A percentile compares a stretch with the other conserved stretches of the same genome.
These are phyloP conservation scores for Candida nitratophila DNA, from an alignment of 805 yeast genomes.

Conservation along the genomic window DNA sequence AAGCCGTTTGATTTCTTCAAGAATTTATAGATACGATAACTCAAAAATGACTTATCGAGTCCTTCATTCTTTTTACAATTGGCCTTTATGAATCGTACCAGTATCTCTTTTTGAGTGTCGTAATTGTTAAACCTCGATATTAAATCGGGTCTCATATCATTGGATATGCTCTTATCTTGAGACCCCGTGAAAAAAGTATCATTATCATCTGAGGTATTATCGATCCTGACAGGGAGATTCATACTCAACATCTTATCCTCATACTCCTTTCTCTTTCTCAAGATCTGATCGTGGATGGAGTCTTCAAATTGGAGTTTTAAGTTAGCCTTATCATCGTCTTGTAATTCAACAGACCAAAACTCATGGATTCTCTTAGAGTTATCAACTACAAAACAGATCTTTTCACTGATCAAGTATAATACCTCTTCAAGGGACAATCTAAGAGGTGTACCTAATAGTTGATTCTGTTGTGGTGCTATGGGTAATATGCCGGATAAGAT, in stretches of 20 bases:
- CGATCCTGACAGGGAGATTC: neutral
- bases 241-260: conserved; percentile 4
- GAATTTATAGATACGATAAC: conserved; percentile 12
- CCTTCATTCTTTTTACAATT: neutral
- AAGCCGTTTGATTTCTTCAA: conserved; percentile 23
- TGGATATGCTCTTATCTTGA: neutral
- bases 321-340: neutral
- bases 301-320: neutral
- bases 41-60: neutral
- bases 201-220: neutral
- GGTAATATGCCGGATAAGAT: conserved; percentile 78
- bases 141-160: neutral
- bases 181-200: neutral
- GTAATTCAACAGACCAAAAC: conserved; percentile 1
- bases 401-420: conserved; percentile 44
- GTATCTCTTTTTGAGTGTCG: neutral
- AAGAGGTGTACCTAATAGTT: conserved; percentile 80
- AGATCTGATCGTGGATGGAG: conserved; percentile 1
- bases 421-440: conserved; percentile 69
- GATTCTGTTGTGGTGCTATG: conserved; percentile 87
- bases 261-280: conserved; percentile 4
- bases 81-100: neutral
- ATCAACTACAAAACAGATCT: conserved; percentile 10
- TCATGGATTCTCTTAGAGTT: neutral
- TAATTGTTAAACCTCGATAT: neutral